Conservation (phyloP, 2,329 filamentous ascomycete species). For the Bipolaris cookei region DNA sequence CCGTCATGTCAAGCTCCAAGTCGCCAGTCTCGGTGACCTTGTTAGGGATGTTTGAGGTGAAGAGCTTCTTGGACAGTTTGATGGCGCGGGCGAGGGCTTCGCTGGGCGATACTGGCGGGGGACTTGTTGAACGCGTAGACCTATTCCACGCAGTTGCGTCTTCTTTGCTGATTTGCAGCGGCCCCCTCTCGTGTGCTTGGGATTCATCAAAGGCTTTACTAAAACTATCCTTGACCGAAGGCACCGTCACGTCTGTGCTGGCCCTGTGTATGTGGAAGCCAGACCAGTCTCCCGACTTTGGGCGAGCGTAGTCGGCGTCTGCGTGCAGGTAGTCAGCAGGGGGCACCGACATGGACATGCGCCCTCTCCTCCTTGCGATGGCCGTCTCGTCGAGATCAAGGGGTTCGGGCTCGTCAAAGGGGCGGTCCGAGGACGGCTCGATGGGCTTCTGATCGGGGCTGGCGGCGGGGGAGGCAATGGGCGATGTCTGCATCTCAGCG, state of each 20-base stretch:
- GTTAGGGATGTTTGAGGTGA: constrained; percentile 88
- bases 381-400: constrained; percentile 66
- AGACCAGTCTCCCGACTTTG: constrained; percentile 47
- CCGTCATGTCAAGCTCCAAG: constrained; percentile 97
- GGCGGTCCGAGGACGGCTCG: constrained; percentile 52
- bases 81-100: constrained; percentile 85
- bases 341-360: constrained; percentile 41
- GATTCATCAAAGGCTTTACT: constrained; percentile 35
- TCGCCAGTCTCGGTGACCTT: constrained; percentile 92
- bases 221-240: constrained; percentile 51
- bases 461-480: constrained; percentile 84
- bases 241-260: constrained; percentile 62
- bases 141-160: constrained; percentile 47
- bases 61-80: constrained; percentile 83
- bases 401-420: constrained; percentile 71
- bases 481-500: constrained; percentile 92
- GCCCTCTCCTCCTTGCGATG: constrained; percentile 29
- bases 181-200: constrained; percentile 27
- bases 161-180: constrained; percentile 43
- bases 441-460: constrained; percentile 72
- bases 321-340: constrained; percentile 29
- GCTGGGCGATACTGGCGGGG: constrained; percentile 71
- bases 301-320: constrained; percentile 26
- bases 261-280: constrained; percentile 51
- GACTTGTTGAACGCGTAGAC: constrained; percentile 69